Conservation (phyloP, 805 yeast genomes). For the Yamadazyma akitaensis region DNA sequence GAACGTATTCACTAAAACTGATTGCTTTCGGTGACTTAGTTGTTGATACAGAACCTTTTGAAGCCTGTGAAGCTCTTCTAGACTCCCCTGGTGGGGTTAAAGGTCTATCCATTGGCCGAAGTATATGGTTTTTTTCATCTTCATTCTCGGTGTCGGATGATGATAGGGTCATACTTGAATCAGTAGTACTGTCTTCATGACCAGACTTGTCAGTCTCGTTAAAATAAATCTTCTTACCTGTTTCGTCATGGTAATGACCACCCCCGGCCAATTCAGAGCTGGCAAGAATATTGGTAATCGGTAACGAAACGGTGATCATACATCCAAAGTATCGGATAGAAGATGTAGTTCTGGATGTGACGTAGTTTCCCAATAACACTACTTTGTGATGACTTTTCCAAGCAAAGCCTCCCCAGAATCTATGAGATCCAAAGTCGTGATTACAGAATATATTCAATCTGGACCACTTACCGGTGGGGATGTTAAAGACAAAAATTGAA, state of each 20-base stretch:
- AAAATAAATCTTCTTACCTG: slow-evolving; percentile 15
- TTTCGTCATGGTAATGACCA: slow-evolving; percentile 19
- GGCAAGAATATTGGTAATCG: slow-evolving; percentile 49
- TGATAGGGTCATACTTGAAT: slow-evolving; percentile 6
- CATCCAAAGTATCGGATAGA: slow-evolving; percentile 46
- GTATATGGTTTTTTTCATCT: background rate
- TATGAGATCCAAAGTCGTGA: slow-evolving; percentile 52
- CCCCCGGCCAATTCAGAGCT: slow-evolving; percentile 40
- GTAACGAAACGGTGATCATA: slow-evolving; percentile 51
- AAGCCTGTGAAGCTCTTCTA: slow-evolving; percentile 11
- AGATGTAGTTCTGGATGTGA: slow-evolving; percentile 45
- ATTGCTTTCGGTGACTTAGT: slow-evolving; percentile 23
- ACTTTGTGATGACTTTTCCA: slow-evolving; percentile 81
- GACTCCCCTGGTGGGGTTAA: slow-evolving; percentile 10
- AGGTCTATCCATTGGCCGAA: slow-evolving; percentile 6
- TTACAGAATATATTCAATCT: slow-evolving; percentile 52
- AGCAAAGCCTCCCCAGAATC: slow-evolving; percentile 64
- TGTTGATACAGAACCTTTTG: slow-evolving; percentile 12
- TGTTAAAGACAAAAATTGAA: slow-evolving; percentile 49
- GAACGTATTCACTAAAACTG: slow-evolving; percentile 67
- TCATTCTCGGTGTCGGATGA: slow-evolving; percentile 3
- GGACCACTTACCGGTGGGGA: slow-evolving; percentile 61
- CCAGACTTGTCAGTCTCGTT: slow-evolving; percentile 8
- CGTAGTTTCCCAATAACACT: slow-evolving; percentile 52
- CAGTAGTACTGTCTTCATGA: slow-evolving; percentile 7